A percentile compares a stretch with the other conserved stretches of the same genome.
Evolutionary conservation across 441 rosid genomes (phyloP).

Genomic region (Rhodomyrtus psidioides): DNA sequence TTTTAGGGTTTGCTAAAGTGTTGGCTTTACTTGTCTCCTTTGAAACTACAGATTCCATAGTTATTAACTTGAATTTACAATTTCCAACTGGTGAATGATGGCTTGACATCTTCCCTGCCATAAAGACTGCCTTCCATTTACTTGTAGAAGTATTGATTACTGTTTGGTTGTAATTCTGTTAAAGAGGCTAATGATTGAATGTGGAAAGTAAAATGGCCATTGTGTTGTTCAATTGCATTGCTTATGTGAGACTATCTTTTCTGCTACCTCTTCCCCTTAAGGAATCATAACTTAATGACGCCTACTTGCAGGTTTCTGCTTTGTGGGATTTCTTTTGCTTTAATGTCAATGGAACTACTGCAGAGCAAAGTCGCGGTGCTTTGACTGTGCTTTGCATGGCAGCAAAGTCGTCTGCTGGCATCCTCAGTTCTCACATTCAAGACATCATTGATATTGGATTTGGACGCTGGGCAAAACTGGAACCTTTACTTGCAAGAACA

Average conservation of each 20-base stretch:
- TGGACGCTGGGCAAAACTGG: slow-evolving; percentile 99
- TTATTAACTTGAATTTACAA: neutral
- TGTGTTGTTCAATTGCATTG: neutral
- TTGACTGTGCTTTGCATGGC: slow-evolving; percentile 96
- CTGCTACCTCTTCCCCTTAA: neutral
- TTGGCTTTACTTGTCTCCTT: neutral
- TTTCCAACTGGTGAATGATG: neutral
- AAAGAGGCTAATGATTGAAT: neutral
- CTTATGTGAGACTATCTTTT: neutral
- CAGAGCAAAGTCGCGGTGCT: slow-evolving; percentile 93
- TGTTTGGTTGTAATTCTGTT: neutral
- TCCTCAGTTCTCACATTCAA: slow-evolving; percentile 88
- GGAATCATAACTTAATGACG: neutral
- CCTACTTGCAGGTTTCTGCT: slow-evolving; percentile 63
- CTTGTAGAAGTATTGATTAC: neutral
- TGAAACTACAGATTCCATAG: neutral
- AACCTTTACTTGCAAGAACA: slow-evolving; percentile 88
- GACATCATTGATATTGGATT: slow-evolving; percentile 98
- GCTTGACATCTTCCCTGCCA: neutral
- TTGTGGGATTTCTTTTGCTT: slow-evolving; percentile 98
- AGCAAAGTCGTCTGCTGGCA: slow-evolving; percentile 70
- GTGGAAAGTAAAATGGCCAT: neutral
- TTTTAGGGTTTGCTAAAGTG: neutral
- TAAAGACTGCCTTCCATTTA: neutral
- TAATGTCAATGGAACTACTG: slow-evolving; percentile 82